These are phyloP conservation scores for Flaveria robusta DNA, from an alignment of 129 eudicot genomes.

Conservation along the genomic window DNA sequence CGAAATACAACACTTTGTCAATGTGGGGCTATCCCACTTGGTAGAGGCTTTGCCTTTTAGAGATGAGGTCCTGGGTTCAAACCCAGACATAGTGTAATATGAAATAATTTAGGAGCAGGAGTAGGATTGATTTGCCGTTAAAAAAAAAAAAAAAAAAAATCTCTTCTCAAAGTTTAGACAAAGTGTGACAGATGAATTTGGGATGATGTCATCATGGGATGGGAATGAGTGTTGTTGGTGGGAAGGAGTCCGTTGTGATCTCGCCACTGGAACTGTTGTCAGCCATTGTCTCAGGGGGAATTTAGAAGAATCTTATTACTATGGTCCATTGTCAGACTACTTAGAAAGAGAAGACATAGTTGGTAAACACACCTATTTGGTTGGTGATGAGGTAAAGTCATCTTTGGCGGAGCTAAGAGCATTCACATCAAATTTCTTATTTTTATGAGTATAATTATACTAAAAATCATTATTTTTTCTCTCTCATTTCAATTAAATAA, in stretches of 20 bases:
- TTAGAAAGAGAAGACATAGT: not conserved
- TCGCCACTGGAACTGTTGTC: not conserved
- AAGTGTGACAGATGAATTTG: not conserved
- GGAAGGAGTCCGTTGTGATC: slow-evolving; percentile 9
- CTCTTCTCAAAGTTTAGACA: slow-evolving; percentile 12
- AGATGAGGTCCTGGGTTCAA: too few species aligned
- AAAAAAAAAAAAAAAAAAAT: not conserved
- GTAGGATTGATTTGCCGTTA: too few species aligned
- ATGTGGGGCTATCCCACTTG: too few species aligned
- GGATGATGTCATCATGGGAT: slow-evolving; percentile 14
- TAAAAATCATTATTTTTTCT: too few species aligned
- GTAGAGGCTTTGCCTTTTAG: too few species aligned
- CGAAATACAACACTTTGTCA: not conserved
- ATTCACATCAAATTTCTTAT: too few species aligned
- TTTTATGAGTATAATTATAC: too few species aligned
- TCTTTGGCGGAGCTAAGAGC: not conserved
- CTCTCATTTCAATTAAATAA: too few species aligned
- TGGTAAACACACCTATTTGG: not conserved
- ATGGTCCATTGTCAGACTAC: not conserved
- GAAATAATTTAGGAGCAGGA: too few species aligned
- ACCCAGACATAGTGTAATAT: too few species aligned
- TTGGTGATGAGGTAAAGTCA: not conserved
- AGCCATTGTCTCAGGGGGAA: not conserved
- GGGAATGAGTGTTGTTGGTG: slow-evolving; percentile 8
- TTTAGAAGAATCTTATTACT: not conserved